phyloP scores from a whole-genome alignment of 208 protist genomes.

The Trichomonas vaginalis region DNA sequence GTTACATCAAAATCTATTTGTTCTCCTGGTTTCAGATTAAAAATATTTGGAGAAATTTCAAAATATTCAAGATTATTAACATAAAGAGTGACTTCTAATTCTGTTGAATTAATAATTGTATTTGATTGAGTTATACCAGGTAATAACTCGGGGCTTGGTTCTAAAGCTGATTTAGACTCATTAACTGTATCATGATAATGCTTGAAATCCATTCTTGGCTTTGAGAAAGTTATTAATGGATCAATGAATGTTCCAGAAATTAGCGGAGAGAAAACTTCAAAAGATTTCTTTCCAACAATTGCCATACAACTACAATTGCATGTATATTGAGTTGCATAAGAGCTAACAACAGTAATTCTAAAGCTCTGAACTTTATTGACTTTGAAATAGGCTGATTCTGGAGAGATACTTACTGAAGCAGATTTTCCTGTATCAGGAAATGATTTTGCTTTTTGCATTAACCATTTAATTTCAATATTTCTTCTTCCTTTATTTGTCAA shows the following conservation, averaged over 20 bases:
- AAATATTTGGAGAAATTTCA: background rate
- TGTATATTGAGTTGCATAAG: background rate
- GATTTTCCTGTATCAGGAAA: background rate
- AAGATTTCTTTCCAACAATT: background rate
- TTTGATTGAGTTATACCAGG: background rate
- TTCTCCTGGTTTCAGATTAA: background rate
- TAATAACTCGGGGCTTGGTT: background rate
- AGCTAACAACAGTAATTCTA: background rate
- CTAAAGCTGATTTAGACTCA: background rate
- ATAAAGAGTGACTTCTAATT: background rate
- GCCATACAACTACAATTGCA: background rate
- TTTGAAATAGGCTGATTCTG: background rate
- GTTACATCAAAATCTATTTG: background rate
- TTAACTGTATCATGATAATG: background rate
- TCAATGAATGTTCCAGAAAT: background rate
- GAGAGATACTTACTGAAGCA: background rate
- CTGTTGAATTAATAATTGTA: background rate
- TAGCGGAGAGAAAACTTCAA: background rate
- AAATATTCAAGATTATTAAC: background rate
- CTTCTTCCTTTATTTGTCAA: background rate
- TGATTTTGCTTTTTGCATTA: background rate
- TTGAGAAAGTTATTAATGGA: background rate
- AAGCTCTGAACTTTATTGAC: background rate
- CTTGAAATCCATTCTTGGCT: background rate
- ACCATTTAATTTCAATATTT: background rate